Conservation (phyloP, 495 filamentous ascomycete genomes). For the Daldinia bambusicola region DNA sequence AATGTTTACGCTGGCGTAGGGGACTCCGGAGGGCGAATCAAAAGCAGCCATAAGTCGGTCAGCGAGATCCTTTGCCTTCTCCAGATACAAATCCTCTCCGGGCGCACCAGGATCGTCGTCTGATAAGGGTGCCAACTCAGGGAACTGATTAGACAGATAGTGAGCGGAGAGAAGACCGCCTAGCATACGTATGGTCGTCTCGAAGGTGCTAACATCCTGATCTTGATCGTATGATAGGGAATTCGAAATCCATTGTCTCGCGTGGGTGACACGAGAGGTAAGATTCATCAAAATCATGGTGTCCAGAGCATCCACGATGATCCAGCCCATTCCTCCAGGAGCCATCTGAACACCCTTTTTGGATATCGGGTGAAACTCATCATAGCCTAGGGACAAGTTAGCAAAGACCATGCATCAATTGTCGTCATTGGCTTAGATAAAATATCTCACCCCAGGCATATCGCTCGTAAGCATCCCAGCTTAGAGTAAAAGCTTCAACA, state of each 20-base stretch:
- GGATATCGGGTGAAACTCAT: slow-evolving; percentile 84
- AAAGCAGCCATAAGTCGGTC: slow-evolving; percentile 89
- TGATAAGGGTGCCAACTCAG: slow-evolving; percentile 69
- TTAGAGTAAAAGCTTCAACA: slow-evolving; percentile 87
- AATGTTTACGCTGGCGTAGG: slow-evolving; percentile 90
- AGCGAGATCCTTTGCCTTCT: slow-evolving; percentile 93
- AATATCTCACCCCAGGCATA: slow-evolving; percentile 87
- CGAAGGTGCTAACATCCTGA: slow-evolving; percentile 96
- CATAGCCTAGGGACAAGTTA: slow-evolving; percentile 68
- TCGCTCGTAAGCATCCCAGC: slow-evolving; percentile 91
- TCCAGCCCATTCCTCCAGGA: slow-evolving; percentile 89
- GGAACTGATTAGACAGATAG: slow-evolving; percentile 82
- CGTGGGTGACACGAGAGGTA: slow-evolving; percentile 83
- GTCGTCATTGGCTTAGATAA: slow-evolving; percentile 11
- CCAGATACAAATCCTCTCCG: slow-evolving; percentile 91
- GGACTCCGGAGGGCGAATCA: slow-evolving; percentile 84
- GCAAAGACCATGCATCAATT: slow-evolving; percentile 5
- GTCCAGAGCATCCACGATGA: slow-evolving; percentile 95
- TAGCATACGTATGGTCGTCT: slow-evolving; percentile 98
- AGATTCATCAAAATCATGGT: slow-evolving; percentile 99
- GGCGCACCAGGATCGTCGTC: slow-evolving; percentile 73
- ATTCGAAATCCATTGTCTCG: slow-evolving; percentile 89
- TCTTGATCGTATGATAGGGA: slow-evolving; percentile 86
- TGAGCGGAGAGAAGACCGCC: slow-evolving; percentile 94
- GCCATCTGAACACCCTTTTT: slow-evolving; percentile 87